phyloP scores from a whole-genome alignment of 305 asterid genomes.

The Lippia alba region DNA sequence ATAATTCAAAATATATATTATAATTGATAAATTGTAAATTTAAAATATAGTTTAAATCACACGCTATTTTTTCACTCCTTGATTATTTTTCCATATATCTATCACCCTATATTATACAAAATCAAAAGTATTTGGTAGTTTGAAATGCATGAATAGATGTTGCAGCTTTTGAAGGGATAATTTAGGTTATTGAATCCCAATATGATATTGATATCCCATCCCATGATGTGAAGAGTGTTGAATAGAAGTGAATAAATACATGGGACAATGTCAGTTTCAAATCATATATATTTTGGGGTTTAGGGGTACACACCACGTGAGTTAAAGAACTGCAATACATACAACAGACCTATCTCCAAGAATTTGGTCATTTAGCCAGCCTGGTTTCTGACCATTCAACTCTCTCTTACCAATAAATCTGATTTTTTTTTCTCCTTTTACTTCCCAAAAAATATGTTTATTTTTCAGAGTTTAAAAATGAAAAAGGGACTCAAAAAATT shows the following conservation, averaged over 20 bases:
- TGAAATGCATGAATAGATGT: neutral
- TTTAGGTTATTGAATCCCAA: neutral
- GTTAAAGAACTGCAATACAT: conserved; percentile 3
- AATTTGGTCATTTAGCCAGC: conserved; percentile 29
- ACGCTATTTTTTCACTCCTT: too few species aligned
- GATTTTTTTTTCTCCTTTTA: neutral
- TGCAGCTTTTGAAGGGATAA: neutral
- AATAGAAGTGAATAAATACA: neutral
- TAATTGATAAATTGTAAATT: too few species aligned
- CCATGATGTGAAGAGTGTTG: neutral
- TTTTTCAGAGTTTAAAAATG: neutral
- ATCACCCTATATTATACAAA: neutral
- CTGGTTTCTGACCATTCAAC: conserved; percentile 41
- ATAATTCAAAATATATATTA: too few species aligned
- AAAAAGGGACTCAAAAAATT: too few species aligned
- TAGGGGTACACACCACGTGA: conserved; percentile 46
- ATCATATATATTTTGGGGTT: conserved; percentile 5
- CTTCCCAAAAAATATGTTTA: neutral
- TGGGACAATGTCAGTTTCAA: conserved; percentile 32
- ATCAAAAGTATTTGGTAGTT: neutral
- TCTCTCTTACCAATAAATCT: conserved; percentile 22
- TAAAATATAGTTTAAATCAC: too few species aligned
- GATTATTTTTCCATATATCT: neutral
- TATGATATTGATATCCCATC: too few species aligned
- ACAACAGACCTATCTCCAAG: neutral